These are phyloP conservation scores for Aspergillus piperis DNA, from an alignment of 2,329 filamentous ascomycete genomes.

Conservation along the genomic window DNA sequence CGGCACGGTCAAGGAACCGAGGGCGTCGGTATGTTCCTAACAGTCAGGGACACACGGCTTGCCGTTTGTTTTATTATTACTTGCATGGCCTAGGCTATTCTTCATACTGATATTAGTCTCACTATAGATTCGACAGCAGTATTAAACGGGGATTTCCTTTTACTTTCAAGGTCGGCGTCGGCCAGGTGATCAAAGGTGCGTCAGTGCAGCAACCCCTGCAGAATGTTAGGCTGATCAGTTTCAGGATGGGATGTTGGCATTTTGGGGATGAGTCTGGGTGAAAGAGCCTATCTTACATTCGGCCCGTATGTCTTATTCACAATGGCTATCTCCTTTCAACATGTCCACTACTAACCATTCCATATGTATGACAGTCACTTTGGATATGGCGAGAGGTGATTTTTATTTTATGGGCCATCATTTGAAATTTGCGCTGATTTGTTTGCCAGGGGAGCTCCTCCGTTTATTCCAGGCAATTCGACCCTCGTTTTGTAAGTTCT, in stretches of 20 bases:
- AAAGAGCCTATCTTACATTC: conserved; percentile 22
- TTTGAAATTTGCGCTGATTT: background rate
- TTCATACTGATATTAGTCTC: background rate
- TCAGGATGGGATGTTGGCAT: conserved; percentile 22
- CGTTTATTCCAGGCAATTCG: conserved; percentile 23
- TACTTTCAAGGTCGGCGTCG: conserved; percentile 22
- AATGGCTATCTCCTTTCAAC: background rate
- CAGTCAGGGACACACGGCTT: background rate
- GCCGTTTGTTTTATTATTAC: background rate
- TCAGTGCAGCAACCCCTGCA: background rate
- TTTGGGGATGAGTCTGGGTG: conserved; percentile 22
- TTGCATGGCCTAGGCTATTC: too few relatives aligned
- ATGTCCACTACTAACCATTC: background rate
- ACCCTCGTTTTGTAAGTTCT: conserved; percentile 22
- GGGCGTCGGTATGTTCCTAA: conserved; percentile 17
- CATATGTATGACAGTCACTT: conserved; percentile 10
- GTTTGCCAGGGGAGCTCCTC: conserved; percentile 16
- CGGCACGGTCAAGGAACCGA: conserved; percentile 20
- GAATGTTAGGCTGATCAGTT: background rate
- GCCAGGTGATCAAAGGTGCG: conserved; percentile 21
- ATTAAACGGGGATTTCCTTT: conserved; percentile 23
- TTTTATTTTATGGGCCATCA: background rate
- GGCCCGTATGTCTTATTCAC: conserved; percentile 17
- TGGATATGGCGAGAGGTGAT: conserved; percentile 21
- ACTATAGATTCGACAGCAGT: conserved; percentile 21